Base-by-base conservation (phyloP, 495 filamentous ascomycete species). In the Terfezia boudieri region DNA sequence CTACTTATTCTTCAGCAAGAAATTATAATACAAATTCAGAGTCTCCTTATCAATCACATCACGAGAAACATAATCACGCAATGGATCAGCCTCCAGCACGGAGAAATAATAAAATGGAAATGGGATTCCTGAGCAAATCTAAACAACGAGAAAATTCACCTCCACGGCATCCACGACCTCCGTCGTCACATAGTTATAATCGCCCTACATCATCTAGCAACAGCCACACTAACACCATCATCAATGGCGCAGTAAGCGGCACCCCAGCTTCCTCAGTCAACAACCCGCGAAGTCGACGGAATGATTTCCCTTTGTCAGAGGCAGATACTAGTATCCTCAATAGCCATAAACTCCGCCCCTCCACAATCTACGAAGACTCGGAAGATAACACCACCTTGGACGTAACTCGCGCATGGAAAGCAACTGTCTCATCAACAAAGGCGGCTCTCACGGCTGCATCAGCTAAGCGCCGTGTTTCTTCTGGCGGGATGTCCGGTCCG, bases 111-210 rank as follows among this genome's bases (percentile, higher is more conserved):
- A 76, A 90, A 37, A 94, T 98, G 72, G 84, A 94, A 63, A 74
- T 87, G 36, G 90, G 90, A 26, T 94, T 93, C 66, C 71, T 96
- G 53, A 80, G 83, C 17, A 93, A 93, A 71, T 80, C 75, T 53
- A 62, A 53, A 53, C 52, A 52, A 67, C 60, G 58, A 59, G 67
- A 1, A 70, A 74, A 55, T 78, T 76, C 55, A 85, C 84, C 36
- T 81, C 82, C 6, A 66, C 75, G 26, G 71, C 81, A 22, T 81
- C 80, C 8, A 76, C 77, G 62, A 55, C 57, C 60, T 43, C 36
- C 26, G 50, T 20, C 43, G 48, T 9, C 36, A 10, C 52, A 55
- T 43, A 4, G 11, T 56, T n/a, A 17, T 56, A 12, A 38, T 53
- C 26, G 26, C 53, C 36, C 58, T 22, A 50, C 23, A 38, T 16